Conservation (phyloP, 495 filamentous ascomycete species). For the Neurospora sp. region DNA sequence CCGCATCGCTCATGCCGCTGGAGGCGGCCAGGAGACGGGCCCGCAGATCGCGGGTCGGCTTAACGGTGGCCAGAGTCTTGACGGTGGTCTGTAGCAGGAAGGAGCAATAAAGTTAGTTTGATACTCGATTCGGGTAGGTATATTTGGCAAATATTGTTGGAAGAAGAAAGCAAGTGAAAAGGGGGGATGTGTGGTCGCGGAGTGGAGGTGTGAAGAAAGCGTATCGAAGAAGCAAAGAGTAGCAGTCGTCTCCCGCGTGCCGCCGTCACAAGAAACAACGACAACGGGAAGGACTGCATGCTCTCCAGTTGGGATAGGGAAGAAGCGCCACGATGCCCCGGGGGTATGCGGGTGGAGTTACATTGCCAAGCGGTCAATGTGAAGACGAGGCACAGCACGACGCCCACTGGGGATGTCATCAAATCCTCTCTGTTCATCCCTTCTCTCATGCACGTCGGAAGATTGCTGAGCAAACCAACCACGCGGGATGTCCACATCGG, state of each 20-base stretch:
- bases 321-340: neutral
- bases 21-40: constrained; percentile 64
- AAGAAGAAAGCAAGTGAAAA: neutral
- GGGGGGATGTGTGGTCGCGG: neutral
- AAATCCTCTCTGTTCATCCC: neutral
- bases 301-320: neutral
- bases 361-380: neutral
- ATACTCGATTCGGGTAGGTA: neutral
- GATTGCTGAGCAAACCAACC: neutral
- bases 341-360: neutral
- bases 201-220: neutral
- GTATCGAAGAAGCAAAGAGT: neutral
- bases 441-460: neutral
- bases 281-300: neutral
- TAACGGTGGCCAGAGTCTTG: constrained; percentile 60
- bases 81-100: constrained; percentile 44
- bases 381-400: neutral
- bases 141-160: neutral
- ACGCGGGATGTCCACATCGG: neutral
- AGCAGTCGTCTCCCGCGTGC: neutral
- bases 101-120: constrained; percentile 6
- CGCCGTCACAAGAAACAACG: neutral
- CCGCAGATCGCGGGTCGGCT: constrained; percentile 73
- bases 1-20: constrained; percentile 60
- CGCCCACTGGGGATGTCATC: neutral